Conservation (phyloP, 2,329 filamentous ascomycete species). For the Monascus ruber region DNA sequence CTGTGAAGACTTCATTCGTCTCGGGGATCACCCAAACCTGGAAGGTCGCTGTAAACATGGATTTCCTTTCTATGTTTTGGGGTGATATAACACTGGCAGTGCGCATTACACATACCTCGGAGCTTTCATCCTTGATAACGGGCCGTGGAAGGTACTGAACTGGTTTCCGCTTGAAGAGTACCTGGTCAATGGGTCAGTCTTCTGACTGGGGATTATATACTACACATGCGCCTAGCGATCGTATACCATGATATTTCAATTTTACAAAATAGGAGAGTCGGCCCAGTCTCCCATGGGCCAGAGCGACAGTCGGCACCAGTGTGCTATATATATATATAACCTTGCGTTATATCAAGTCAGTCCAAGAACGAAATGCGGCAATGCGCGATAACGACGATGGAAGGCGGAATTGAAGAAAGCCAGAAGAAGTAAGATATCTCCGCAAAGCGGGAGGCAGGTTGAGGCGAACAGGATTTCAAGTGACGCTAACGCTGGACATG, state of each 20-base stretch:
- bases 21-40: constrained; percentile 87
- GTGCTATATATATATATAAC: too few relatives aligned
- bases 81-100: neutral
- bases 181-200: constrained; percentile 41
- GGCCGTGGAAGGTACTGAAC: constrained; percentile 68
- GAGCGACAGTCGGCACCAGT: neutral
- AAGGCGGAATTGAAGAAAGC: too few relatives aligned
- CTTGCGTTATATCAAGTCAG: too few relatives aligned
- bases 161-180: constrained; percentile 91
- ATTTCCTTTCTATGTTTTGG: constrained; percentile 5
- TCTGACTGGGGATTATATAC: constrained; percentile 13
- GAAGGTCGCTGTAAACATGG: constrained; percentile 5
- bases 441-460: too few relatives aligned
- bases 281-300: neutral
- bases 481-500: too few relatives aligned
- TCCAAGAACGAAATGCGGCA: too few relatives aligned
- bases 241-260: neutral
- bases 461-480: too few relatives aligned
- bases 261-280: too few relatives aligned
- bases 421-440: too few relatives aligned
- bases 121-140: constrained; percentile 64
- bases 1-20: constrained; percentile 79
- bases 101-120: constrained; percentile 52
- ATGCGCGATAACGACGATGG: too few relatives aligned
- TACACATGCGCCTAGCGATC: constrained; percentile 15